Evolutionary conservation across 176 grass and related monocot species (phyloP).

Genomic region (Chloris gayana): DNA sequence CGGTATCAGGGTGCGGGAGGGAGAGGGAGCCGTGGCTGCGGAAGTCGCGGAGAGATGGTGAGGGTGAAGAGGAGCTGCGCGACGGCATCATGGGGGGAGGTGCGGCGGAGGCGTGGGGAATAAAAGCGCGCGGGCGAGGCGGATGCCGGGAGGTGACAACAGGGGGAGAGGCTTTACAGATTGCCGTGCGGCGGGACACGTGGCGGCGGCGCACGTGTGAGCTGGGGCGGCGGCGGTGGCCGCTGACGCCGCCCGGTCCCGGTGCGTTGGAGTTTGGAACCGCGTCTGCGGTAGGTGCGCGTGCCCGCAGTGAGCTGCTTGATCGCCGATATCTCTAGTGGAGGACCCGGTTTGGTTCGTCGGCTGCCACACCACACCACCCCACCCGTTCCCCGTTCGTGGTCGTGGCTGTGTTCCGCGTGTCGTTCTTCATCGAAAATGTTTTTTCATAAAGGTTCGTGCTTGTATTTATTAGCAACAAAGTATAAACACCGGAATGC

Average conservation of each 20-base stretch:
- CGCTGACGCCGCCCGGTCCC: constrained; percentile 18
- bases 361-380: neutral
- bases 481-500: too few relatives aligned
- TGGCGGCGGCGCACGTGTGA: constrained; percentile 47
- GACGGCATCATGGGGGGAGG: constrained; percentile 40
- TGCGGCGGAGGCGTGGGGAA: constrained; percentile 34
- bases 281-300: neutral
- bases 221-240: constrained; percentile 43
- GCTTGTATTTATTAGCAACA: too few relatives aligned
- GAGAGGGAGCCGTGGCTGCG: neutral
- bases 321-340: too few relatives aligned
- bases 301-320: neutral
- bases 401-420: too few relatives aligned
- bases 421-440: too few relatives aligned
- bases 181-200: constrained; percentile 42
- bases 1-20: constrained; percentile 24
- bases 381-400: too few relatives aligned
- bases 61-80: constrained; percentile 19
- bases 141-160: constrained; percentile 34
- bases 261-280: constrained; percentile 34
- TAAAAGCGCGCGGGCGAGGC: constrained; percentile 45
- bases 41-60: neutral
- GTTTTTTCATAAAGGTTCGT: too few relatives aligned
- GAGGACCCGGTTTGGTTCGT: neutral
- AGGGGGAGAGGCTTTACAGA: constrained; percentile 43